Percentiles rank a stretch among this genome's conserved stretches.
Evolutionary conservation across 148 eudicot species (phyloP).

Genomic region (Selenicereus undatus): DNA sequence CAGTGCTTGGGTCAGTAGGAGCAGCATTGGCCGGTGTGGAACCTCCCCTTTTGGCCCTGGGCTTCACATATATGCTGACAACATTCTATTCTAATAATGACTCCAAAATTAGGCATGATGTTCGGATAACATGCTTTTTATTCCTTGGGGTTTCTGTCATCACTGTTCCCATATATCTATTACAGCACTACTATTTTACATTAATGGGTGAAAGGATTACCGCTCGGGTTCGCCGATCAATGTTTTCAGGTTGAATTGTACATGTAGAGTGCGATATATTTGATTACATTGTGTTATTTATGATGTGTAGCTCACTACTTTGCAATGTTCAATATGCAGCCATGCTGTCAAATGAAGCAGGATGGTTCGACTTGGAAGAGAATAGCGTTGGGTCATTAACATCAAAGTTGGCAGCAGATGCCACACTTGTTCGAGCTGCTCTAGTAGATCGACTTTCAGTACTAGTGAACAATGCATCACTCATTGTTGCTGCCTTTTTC

Average conservation of each 20-base stretch:
- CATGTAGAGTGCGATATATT: not conserved
- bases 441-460: slow-evolving; percentile 62
- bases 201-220: slow-evolving; percentile 75
- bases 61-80: slow-evolving; percentile 53
- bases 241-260: slow-evolving; percentile 61
- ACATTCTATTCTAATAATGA: slow-evolving; percentile 56
- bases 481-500: slow-evolving; percentile 49
- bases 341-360: slow-evolving; percentile 58
- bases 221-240: slow-evolving; percentile 44
- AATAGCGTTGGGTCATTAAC: slow-evolving; percentile 53
- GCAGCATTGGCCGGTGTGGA: slow-evolving; percentile 59
- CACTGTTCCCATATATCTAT: slow-evolving; percentile 47
- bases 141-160: slow-evolving; percentile 49
- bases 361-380: slow-evolving; percentile 68
- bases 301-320: not conserved
- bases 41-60: slow-evolving; percentile 63
- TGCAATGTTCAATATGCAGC: slow-evolving; percentile 28
- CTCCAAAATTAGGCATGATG: slow-evolving; percentile 44
- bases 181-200: slow-evolving; percentile 63
- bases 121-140: slow-evolving; percentile 30
- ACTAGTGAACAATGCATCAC: slow-evolving; percentile 54
- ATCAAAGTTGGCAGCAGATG: slow-evolving; percentile 67
- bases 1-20: slow-evolving; percentile 57
- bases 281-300: not conserved
- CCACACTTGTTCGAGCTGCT: slow-evolving; percentile 60